Percentiles rank a stretch among this genome's conserved stretches.
These are phyloP conservation scores for Davidsoniella virescens DNA, from an alignment of 2,329 filamentous ascomycete species.

Conservation along the genomic window DNA sequence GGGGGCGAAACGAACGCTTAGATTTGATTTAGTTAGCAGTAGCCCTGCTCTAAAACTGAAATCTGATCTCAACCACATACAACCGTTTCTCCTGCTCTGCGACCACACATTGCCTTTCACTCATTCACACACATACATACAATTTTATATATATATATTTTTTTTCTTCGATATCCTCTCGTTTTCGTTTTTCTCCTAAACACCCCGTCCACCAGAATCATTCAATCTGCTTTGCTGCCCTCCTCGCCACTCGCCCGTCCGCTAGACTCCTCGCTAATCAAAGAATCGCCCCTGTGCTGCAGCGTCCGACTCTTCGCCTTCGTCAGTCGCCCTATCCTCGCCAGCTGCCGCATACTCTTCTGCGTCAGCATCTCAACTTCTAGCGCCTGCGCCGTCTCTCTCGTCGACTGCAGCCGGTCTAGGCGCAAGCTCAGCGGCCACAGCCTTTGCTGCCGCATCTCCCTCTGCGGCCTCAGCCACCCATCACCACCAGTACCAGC, in stretches of 20 bases:
- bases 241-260: neutral
- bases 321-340: slow-evolving; percentile 14
- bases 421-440: too few relatives aligned
- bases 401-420: too few relatives aligned
- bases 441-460: neutral
- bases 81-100: neutral
- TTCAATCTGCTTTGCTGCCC: slow-evolving; percentile 4
- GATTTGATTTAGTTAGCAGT: too few relatives aligned
- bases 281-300: slow-evolving; percentile 13
- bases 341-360: slow-evolving; percentile 14
- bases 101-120: neutral
- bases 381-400: too few relatives aligned
- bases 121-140: too few relatives aligned
- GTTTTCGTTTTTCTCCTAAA: too few relatives aligned
- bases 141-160: too few relatives aligned
- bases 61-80: neutral
- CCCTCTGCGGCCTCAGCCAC: neutral
- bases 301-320: slow-evolving; percentile 17
- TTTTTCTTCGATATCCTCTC: too few relatives aligned
- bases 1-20: too few relatives aligned
- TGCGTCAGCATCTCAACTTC: too few relatives aligned
- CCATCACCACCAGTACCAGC: neutral
- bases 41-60: too few relatives aligned
- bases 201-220: too few relatives aligned
- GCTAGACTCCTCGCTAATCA: slow-evolving; percentile 12